A percentile compares a stretch with the other conserved stretches of the same genome.
Conservation (phyloP, 179 eudicot genomes). For the Nepenthes alata region DNA sequence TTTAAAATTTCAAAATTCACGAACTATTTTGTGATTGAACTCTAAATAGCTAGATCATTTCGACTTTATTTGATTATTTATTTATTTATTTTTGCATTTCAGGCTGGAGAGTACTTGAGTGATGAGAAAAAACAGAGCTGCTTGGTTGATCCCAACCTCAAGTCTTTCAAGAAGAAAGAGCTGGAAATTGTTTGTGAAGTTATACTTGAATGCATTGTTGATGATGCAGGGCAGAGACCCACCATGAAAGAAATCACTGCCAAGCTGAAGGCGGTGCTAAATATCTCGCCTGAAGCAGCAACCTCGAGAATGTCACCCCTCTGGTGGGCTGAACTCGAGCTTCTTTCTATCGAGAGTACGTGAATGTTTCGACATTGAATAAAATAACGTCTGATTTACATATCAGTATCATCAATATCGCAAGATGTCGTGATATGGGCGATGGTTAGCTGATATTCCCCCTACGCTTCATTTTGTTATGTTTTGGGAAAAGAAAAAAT, state of each 20-base stretch:
- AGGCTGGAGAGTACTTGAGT: conserved; percentile 23
- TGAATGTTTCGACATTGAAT: too few relatives aligned
- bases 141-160: conserved; percentile 32
- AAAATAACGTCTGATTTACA: too few relatives aligned
- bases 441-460: too few relatives aligned
- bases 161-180: conserved; percentile 23
- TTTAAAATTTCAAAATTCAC: background rate
- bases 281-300: conserved; percentile 34
- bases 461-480: too few relatives aligned
- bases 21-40: background rate
- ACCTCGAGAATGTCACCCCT: conserved; percentile 32
- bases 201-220: conserved; percentile 16
- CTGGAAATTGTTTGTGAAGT: conserved; percentile 26
- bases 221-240: conserved; percentile 29
- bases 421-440: too few relatives aligned
- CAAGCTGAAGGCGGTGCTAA: conserved; percentile 16
- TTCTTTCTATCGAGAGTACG: conserved; percentile 21
- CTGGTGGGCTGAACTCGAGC: conserved; percentile 54
- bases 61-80: background rate
- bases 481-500: too few relatives aligned
- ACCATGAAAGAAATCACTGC: conserved; percentile 21
- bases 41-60: background rate
- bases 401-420: too few relatives aligned
- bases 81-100: conserved; percentile 1
- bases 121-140: conserved; percentile 18